phyloP scores from a whole-genome alignment of 2,329 filamentous ascomycete genomes.

The Trichoderma cornu-damae region DNA sequence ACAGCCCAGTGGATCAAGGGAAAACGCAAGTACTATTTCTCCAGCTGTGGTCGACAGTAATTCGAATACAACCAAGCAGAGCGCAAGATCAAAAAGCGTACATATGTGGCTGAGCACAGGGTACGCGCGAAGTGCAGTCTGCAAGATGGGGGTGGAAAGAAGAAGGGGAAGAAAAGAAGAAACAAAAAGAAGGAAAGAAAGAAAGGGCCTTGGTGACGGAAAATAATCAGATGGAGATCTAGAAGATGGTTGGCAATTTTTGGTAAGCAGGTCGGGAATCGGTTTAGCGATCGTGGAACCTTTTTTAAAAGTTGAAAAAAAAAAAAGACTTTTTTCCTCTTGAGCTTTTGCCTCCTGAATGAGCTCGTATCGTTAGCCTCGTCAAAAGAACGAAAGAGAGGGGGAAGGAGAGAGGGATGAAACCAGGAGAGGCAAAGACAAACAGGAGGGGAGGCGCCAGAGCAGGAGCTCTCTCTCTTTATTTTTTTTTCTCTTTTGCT shows the following conservation, averaged over 20 bases:
- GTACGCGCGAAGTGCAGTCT: slow-evolving; percentile 4
- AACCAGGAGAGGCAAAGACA: neutral
- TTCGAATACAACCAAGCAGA: neutral
- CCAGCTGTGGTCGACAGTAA: slow-evolving; percentile 1
- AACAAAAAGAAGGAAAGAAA: neutral
- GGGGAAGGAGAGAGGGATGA: neutral
- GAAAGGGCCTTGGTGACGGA: neutral
- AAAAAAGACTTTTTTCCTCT: neutral
- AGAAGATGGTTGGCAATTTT: neutral
- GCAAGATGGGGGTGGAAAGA: neutral
- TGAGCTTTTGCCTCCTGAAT: neutral
- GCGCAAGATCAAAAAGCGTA: neutral
- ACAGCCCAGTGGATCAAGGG: neutral
- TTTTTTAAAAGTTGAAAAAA: neutral
- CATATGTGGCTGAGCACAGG: slow-evolving; percentile 7
- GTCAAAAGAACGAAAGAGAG: neutral
- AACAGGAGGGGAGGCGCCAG: neutral
- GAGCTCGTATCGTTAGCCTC: neutral
- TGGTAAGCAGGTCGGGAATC: neutral
- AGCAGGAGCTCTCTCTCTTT: neutral
- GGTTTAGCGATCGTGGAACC: neutral
- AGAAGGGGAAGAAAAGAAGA: neutral
- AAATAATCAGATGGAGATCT: neutral
- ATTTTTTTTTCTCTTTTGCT: no score
- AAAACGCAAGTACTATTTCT: neutral